phyloP scores from a whole-genome alignment of 345 rosid genomes.

The Melastoma malabathricum region DNA sequence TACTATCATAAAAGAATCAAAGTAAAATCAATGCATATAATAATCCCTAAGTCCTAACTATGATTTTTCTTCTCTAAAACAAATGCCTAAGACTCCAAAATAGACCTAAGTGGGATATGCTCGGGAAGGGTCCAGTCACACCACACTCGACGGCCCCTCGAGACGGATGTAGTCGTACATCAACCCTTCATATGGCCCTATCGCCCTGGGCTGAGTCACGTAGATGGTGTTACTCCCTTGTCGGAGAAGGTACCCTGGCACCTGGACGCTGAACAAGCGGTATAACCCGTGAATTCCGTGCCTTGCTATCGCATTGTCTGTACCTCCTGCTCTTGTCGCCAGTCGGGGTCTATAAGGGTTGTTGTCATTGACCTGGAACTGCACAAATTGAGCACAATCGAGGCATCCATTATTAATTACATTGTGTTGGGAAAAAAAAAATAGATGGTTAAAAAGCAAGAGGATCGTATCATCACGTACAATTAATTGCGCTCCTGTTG shows the following conservation, averaged over 20 bases:
- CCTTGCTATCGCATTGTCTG: constrained; percentile 9
- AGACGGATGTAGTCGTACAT: constrained; percentile 36
- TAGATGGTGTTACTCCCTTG: constrained; percentile 14
- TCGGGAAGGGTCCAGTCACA: neutral
- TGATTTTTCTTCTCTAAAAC: too few species aligned
- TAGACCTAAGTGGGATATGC: too few species aligned
- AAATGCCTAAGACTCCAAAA: too few species aligned
- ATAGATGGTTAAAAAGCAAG: neutral
- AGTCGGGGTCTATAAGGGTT: neutral
- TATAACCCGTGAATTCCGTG: constrained; percentile 1
- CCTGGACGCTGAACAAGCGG: too few species aligned
- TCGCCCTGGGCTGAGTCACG: constrained; percentile 17
- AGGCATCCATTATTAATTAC: too few species aligned
- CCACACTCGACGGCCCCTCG: constrained; percentile 12
- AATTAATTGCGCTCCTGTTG: neutral
- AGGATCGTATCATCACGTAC: too few species aligned
- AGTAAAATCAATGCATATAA: too few species aligned
- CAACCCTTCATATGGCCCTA: constrained; percentile 15
- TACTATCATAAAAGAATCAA: too few species aligned
- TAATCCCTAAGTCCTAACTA: too few species aligned
- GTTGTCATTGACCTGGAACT: constrained; percentile 8
- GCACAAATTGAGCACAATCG: neutral
- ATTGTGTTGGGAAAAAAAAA: neutral
- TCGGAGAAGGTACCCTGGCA: constrained; percentile 1
- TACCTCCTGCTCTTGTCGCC: constrained; percentile 1